These are phyloP conservation scores for Isochrysis galbana DNA, from an alignment of 78 protist genomes.

Conservation along the genomic window DNA sequence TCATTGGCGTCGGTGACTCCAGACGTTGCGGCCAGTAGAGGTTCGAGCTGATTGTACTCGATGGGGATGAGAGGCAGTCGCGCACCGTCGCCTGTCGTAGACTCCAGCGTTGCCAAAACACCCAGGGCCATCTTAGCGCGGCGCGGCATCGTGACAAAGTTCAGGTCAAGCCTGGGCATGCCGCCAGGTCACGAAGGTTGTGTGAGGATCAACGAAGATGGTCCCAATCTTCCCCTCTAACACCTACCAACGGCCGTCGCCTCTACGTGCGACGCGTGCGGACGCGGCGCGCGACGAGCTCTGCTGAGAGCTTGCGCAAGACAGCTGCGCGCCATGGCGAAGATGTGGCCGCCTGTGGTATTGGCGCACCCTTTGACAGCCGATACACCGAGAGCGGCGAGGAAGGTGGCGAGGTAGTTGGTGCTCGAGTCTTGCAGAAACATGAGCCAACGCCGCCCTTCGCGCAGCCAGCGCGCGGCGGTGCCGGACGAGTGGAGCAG, in stretches of 20 bases:
- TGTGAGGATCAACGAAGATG: no score
- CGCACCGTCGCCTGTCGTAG: neutral
- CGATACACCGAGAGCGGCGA: neutral
- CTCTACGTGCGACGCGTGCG: no score
- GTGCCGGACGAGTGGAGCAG: conserved; percentile 42
- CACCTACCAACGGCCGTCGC: no score
- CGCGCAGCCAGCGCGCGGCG: neutral
- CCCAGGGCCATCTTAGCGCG: neutral
- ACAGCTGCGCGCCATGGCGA: no score
- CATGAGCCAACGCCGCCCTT: neutral
- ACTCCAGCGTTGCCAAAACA: neutral
- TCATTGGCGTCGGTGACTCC: conserved; percentile 26
- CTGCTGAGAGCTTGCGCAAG: no score
- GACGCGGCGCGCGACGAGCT: no score
- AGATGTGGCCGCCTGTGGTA: no score
- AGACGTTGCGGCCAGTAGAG: conserved; percentile 36
- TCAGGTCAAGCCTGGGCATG: neutral
- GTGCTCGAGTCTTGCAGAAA: conserved; percentile 23
- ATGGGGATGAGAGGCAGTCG: neutral
- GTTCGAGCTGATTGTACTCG: conserved; percentile 73
- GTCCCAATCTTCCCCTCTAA: no score
- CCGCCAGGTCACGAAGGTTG: no score
- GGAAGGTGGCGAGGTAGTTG: neutral
- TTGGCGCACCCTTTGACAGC: no score
- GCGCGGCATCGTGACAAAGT: neutral